A percentile compares a stretch with the other conserved stretches of the same genome.
Evolutionary conservation across 768 basidiomycete species (phyloP).

Genomic region (Clavulina sp.): DNA sequence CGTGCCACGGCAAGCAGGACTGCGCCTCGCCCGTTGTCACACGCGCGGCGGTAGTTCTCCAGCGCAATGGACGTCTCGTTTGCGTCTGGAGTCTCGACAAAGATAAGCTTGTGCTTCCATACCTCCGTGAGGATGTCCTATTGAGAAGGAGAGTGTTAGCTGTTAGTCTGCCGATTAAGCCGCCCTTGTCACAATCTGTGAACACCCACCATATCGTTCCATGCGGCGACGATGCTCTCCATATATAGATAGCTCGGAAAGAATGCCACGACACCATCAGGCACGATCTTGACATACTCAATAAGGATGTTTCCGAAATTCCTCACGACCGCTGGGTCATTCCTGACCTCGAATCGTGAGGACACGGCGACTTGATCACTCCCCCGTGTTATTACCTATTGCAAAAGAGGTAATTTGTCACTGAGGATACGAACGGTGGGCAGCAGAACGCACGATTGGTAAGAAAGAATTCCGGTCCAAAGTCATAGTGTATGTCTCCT

Average conservation of each 20-base stretch:
- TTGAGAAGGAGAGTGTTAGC: neutral
- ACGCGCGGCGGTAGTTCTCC: constrained; percentile 93
- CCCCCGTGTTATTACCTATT: constrained; percentile 87
- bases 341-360: constrained; percentile 95
- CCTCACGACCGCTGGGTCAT: constrained; percentile 95
- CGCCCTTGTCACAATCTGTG: no score
- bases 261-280: constrained; percentile 97
- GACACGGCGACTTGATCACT: constrained; percentile 98
- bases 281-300: constrained; percentile 95
- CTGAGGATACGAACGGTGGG: neutral
- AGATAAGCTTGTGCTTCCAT: constrained; percentile 98
- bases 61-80: constrained; percentile 96
- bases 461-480: constrained; percentile 90
- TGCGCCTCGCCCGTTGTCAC: constrained; percentile 95
- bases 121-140: constrained; percentile 98
- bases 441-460: constrained; percentile 51
- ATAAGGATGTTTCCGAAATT: constrained; percentile 97
- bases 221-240: constrained; percentile 99
- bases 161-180: neutral
- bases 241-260: constrained; percentile 99
- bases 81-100: constrained; percentile 97
- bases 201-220: constrained; percentile 98
- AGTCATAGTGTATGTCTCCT: constrained; percentile 97
- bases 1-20: constrained; percentile 92
- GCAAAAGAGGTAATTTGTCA: no score